Percentiles rank a stretch among this genome's conserved stretches.
Conservation (phyloP, 148 eudicot genomes). For the Heliamphora exappendiculata region DNA sequence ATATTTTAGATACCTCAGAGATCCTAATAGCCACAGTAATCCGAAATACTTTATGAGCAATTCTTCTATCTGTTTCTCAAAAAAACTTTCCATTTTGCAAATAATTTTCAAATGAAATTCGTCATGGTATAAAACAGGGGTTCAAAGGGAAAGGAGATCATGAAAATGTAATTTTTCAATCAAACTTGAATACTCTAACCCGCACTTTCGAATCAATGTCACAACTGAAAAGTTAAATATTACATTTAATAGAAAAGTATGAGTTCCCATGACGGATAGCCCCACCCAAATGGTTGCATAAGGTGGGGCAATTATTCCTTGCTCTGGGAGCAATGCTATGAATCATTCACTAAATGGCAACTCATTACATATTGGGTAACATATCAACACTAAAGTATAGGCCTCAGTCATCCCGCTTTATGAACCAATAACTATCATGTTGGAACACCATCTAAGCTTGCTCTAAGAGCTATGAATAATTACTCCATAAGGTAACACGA, state of each 20-base stretch:
- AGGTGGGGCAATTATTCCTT: background rate
- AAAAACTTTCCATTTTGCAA: background rate
- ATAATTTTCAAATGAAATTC: background rate
- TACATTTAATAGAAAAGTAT: background rate
- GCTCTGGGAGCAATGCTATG: background rate
- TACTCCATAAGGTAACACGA: too few species aligned
- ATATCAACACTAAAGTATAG: too few species aligned
- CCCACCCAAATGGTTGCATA: background rate
- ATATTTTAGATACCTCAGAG: background rate
- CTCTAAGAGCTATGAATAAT: too few species aligned
- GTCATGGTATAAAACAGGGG: background rate
- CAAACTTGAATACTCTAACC: background rate
- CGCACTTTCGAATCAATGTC: background rate
- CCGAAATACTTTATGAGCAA: background rate
- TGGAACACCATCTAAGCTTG: too few species aligned
- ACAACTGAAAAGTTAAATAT: background rate
- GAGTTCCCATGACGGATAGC: background rate
- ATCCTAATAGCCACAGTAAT: background rate
- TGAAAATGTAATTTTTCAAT: background rate
- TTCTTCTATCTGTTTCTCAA: background rate
- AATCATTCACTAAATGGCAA: too few species aligned
- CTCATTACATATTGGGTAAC: too few species aligned
- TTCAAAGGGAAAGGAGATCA: background rate
- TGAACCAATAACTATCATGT: too few species aligned
- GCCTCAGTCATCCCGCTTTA: too few species aligned